Base-by-base conservation (phyloP, 345 rosid species). In the Populus simonii region DNA sequence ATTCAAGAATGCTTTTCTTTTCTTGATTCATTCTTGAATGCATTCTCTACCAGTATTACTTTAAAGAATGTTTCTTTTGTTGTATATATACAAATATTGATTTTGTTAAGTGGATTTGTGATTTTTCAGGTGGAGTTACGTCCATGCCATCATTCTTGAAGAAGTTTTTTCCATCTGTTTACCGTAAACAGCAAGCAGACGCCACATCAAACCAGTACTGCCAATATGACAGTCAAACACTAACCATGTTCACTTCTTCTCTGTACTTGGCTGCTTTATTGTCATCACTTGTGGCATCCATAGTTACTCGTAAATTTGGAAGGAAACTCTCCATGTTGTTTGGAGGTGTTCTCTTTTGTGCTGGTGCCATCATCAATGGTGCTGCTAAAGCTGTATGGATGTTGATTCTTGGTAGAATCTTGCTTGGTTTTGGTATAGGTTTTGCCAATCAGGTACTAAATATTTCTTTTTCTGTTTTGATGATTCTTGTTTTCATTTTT, bases 371-470 rank as follows among this genome's bases (percentile, higher is more conserved):
- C 49, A 77, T 96, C 75, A 96, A 96, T 55, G 99, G 97, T 47
- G 77, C 85, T 16, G 97, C 99, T 35, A 33, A 89, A 74, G 86
- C 82, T 6, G 91, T 96, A 17, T 91, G 93, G 97, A 96, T 96
- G 99, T 88, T 96, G 67, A 92, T 92, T 71, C 78, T 94, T 38
- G 99, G 99, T 8, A 89, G 98, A 68, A 85, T 96, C 20, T 81
- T 96, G 76, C 97, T 96, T 27, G 99, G 99, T 77, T 94, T 96
- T 35, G 99, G 99, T 53, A 88, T 96, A 65, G 99, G 99, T 18
- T 96, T 96, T 70, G 97, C 99, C 68, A 96, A 94, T 83, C 99
- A 96, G 99, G 99, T 96, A 76, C 70, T 9, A 70, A 9, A 5
- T 57, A 10, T 8, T 63, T 45, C 12, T 23, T n/a, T 8, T 15